Conservation (phyloP, 176 grass and related monocot species). For the Eremochloa ophiuroides region DNA sequence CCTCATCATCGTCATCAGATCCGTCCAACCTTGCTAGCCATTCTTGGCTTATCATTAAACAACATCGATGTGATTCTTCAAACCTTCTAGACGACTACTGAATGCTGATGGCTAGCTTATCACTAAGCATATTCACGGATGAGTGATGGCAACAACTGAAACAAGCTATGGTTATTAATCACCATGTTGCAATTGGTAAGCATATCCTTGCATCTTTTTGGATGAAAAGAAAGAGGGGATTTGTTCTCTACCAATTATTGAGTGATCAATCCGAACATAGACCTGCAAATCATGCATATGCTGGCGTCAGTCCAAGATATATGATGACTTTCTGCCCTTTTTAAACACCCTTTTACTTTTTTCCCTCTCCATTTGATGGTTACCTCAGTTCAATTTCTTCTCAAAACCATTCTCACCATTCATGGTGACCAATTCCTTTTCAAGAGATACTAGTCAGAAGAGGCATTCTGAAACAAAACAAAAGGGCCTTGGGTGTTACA, state of each 20-base stretch:
- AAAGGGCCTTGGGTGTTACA: constrained; percentile 13
- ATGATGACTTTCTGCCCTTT: neutral
- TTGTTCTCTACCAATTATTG: constrained; percentile 22
- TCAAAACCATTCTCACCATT: neutral
- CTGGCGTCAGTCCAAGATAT: neutral
- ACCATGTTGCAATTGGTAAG: constrained; percentile 22
- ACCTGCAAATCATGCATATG: neutral
- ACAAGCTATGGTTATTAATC: constrained; percentile 13
- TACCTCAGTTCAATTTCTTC: neutral
- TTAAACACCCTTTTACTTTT: neutral
- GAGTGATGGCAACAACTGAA: neutral
- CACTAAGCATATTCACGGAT: neutral
- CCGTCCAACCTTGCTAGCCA: neutral
- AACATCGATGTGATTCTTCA: neutral
- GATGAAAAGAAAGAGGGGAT: constrained; percentile 21
- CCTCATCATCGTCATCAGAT: neutral
- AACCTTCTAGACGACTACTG: neutral
- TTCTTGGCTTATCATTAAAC: neutral
- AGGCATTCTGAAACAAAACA: neutral
- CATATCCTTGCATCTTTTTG: constrained; percentile 25
- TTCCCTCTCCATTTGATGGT: neutral
- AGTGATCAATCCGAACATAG: neutral
- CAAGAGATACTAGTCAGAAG: neutral
- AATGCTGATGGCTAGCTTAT: neutral
- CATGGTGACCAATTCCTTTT: neutral